These are phyloP conservation scores for Ceratorhiza oryzae-sativae DNA, from an alignment of 1,284 basidiomycete species.

Conservation along the genomic window DNA sequence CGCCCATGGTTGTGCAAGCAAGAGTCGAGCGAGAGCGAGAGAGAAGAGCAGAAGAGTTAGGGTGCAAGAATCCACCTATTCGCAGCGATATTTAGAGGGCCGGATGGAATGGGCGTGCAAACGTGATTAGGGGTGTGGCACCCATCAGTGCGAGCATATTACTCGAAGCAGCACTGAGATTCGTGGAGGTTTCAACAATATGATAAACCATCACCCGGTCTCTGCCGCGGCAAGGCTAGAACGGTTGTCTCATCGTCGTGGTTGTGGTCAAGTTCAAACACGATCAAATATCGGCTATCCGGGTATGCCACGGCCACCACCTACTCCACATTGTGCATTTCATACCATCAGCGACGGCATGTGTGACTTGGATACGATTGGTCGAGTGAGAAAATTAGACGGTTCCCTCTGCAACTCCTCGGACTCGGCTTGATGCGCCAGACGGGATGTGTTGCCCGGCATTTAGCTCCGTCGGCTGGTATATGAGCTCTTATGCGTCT, in stretches of 20 bases:
- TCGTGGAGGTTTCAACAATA: no score
- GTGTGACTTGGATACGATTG: no score
- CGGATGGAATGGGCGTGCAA: not conserved
- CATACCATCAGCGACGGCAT: not conserved
- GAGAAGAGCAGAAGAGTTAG: not conserved
- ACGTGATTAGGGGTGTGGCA: not conserved
- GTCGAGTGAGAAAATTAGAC: no score
- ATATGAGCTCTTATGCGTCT: not conserved
- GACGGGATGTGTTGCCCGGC: not conserved
- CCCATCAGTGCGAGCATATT: not conserved
- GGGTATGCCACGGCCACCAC: not conserved
- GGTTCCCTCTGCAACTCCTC: not conserved
- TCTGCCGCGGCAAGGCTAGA: not conserved
- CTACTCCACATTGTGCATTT: not conserved
- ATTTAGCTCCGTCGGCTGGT: not conserved
- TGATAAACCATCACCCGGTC: no score
- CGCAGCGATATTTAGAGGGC: not conserved
- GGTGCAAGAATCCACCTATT: no score
- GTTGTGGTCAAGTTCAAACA: no score
- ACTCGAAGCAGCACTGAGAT: not conserved
- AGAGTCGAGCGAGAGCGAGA: not conserved
- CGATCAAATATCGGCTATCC: constrained; percentile 3
- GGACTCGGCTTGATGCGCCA: not conserved
- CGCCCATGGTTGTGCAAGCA: constrained; percentile 6
- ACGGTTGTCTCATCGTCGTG: no score